Conservation (phyloP, 345 rosid species). For the Limnanthes douglasii region DNA sequence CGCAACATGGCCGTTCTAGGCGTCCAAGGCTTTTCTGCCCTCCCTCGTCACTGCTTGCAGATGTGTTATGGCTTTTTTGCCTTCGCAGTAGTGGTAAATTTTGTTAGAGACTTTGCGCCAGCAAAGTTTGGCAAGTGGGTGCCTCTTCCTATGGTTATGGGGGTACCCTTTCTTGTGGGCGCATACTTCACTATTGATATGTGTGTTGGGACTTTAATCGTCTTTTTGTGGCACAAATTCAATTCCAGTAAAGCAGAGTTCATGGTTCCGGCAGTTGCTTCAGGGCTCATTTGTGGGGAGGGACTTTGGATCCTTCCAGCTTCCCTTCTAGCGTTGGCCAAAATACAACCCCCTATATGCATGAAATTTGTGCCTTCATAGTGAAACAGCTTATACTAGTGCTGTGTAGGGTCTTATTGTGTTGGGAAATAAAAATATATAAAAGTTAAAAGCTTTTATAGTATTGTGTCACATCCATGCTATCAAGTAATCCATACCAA, state of each 20-base stretch:
- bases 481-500: too few relatives aligned
- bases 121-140: constrained; percentile 49
- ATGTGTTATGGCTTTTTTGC: constrained; percentile 60
- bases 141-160: constrained; percentile 94
- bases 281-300: constrained; percentile 87
- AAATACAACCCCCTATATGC: constrained; percentile 72
- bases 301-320: constrained; percentile 86
- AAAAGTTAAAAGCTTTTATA: too few relatives aligned
- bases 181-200: constrained; percentile 89
- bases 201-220: constrained; percentile 68
- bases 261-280: constrained; percentile 85
- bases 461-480: too few relatives aligned
- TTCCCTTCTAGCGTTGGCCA: constrained; percentile 72
- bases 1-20: constrained; percentile 37
- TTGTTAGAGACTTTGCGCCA: constrained; percentile 49
- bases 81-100: constrained; percentile 50
- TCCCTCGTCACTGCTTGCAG: constrained; percentile 19
- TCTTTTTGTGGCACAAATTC: constrained; percentile 43
- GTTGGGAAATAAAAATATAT: neutral
- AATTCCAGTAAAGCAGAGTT: constrained; percentile 42
- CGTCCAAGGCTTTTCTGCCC: constrained; percentile 24
- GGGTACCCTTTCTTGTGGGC: constrained; percentile 68
- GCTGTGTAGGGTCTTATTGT: too few relatives aligned
- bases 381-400: neutral
- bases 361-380: constrained; percentile 57